Evolutionary conservation across 305 asterid genomes (phyloP).

Genomic region (Fraxinus nigra): DNA sequence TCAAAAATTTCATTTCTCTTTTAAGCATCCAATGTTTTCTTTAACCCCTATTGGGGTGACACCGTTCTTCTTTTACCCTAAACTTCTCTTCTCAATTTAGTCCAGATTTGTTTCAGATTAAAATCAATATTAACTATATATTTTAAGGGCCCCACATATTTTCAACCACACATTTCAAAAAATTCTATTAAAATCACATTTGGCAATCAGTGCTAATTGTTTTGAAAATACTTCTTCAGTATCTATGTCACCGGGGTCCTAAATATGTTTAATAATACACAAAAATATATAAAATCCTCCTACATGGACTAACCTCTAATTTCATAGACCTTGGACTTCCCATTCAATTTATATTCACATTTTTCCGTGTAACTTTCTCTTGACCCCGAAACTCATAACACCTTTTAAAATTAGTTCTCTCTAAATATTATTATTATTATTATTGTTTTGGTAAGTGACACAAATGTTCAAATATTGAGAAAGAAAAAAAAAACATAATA

Average conservation of each 20-base stretch:
- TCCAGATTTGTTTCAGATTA: too few species aligned
- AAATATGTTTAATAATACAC: not conserved
- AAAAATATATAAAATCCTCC: not conserved
- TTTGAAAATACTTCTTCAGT: not conserved
- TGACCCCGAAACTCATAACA: conserved; percentile 42
- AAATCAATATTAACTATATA: too few species aligned
- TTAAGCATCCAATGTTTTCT: conserved; percentile 70
- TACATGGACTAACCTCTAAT: not conserved
- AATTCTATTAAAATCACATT: too few species aligned
- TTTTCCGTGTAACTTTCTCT: conserved; percentile 40
- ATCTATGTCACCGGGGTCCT: not conserved
- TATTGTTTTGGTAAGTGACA: not conserved
- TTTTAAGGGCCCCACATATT: too few species aligned
- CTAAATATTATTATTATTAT: not conserved
- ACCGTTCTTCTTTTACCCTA: conserved; percentile 9
- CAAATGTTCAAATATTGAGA: not conserved
- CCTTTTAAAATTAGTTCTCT: conserved; percentile 6
- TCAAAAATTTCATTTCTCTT: conserved; percentile 38
- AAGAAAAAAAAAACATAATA: not conserved
- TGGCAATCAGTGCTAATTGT: not conserved
- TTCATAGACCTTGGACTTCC: conserved; percentile 29
- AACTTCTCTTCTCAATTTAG: conserved; percentile 11
- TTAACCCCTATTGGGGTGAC: conserved; percentile 62
- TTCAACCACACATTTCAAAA: too few species aligned
- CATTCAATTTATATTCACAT: conserved; percentile 31